Percentiles rank a stretch among this genome's conserved stretches.
Conservation (phyloP, 768 basidiomycete genomes). For the Phylloporus scabripes region DNA sequence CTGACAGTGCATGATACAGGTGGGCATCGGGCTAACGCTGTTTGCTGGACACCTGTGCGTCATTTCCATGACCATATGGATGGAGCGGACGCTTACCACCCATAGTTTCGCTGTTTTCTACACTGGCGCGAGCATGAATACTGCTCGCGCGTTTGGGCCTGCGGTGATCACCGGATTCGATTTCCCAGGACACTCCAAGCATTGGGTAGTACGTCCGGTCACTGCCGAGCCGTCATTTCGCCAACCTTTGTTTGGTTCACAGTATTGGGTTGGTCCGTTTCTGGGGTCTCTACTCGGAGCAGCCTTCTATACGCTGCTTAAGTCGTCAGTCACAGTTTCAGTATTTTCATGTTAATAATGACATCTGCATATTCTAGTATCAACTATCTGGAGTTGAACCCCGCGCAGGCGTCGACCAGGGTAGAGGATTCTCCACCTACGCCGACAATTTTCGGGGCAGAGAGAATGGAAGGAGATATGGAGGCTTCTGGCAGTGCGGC, state of each 20-base stretch:
- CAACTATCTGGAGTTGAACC: slow-evolving; percentile 27
- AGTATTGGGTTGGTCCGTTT: slow-evolving; percentile 72
- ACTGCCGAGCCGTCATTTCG: neutral
- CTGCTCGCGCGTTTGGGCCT: slow-evolving; percentile 65
- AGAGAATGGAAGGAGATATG: neutral
- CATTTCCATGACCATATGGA: neutral
- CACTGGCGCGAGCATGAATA: slow-evolving; percentile 65
- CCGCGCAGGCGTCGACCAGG: slow-evolving; percentile 26
- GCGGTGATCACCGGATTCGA: slow-evolving; percentile 58
- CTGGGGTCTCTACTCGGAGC: slow-evolving; percentile 59
- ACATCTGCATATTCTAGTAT: slow-evolving; percentile 12
- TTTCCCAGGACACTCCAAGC: slow-evolving; percentile 33
- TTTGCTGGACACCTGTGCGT: slow-evolving; percentile 58
- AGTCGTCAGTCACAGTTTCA: slow-evolving; percentile 34
- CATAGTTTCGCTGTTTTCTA: slow-evolving; percentile 53
- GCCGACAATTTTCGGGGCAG: slow-evolving; percentile 11
- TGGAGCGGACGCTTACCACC: neutral
- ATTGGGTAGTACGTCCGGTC: slow-evolving; percentile 55
- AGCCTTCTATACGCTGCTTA: slow-evolving; percentile 52
- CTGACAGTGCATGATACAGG: slow-evolving; percentile 26
- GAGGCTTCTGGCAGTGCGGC: neutral
- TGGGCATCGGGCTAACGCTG: slow-evolving; percentile 62
- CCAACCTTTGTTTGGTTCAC: slow-evolving; percentile 5
- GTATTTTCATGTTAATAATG: slow-evolving; percentile 1
- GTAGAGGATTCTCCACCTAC: slow-evolving; percentile 23